A percentile compares a stretch with the other conserved stretches of the same genome.
These are phyloP conservation scores for Orbilia quercus DNA, from an alignment of 2,329 filamentous ascomycete genomes.

Conservation along the genomic window DNA sequence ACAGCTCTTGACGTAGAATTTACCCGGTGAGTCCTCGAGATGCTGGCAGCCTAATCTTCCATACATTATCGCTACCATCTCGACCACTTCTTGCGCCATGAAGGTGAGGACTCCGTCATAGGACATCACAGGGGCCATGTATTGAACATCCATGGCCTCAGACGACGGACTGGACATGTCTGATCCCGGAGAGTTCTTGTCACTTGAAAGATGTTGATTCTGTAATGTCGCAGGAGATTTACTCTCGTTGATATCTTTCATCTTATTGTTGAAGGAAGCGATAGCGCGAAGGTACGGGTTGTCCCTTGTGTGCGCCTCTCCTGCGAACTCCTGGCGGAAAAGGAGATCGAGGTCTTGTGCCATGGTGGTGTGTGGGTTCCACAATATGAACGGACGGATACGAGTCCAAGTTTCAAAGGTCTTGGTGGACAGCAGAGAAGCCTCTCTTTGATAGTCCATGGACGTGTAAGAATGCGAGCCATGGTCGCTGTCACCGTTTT, in stretches of 20 bases:
- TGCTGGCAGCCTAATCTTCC: constrained; percentile 55
- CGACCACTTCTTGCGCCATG: constrained; percentile 56
- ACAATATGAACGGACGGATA: constrained; percentile 39
- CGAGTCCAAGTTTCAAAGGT: constrained; percentile 52
- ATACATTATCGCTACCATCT: constrained; percentile 56
- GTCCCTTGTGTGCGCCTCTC: constrained; percentile 20
- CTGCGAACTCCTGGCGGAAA: constrained; percentile 50
- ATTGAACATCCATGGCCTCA: constrained; percentile 49
- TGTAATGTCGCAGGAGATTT: constrained; percentile 46
- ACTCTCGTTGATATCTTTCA: constrained; percentile 46
- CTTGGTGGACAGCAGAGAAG: constrained; percentile 39
- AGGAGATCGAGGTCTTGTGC: constrained; percentile 48
- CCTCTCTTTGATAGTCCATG: constrained; percentile 43
- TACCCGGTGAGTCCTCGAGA: constrained; percentile 49
- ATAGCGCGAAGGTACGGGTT: constrained; percentile 49
- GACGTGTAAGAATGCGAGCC: constrained; percentile 17
- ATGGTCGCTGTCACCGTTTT: neutral
- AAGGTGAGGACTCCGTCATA: constrained; percentile 55
- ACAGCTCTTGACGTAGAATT: constrained; percentile 55
- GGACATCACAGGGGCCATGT: constrained; percentile 46
- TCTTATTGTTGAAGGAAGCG: constrained; percentile 33
- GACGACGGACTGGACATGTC: constrained; percentile 38
- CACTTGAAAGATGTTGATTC: constrained; percentile 23
- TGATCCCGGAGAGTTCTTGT: constrained; percentile 38
- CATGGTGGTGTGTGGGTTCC: constrained; percentile 42